Base-by-base conservation (phyloP, 1,284 basidiomycete genomes). In the Trametes polyzona region DNA sequence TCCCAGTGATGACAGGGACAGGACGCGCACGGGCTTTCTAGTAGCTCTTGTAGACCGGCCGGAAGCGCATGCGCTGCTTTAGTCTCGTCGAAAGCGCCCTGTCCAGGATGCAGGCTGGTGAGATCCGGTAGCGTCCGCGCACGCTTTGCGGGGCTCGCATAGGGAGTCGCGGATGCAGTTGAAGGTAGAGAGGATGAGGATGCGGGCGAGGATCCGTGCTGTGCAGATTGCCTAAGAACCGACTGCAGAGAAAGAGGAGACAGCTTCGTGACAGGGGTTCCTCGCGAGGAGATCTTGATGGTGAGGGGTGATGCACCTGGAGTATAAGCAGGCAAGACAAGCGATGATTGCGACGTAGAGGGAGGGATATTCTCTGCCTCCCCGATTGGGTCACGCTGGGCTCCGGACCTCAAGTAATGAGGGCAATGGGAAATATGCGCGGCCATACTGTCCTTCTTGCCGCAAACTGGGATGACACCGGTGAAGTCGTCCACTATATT, bases 381-480 rank as follows among this genome's bases (percentile, higher is more conserved):
- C 33, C 33, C n/a, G n/a, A n/a, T n/a, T n/a, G n/a, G n/a, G n/a
- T n/a, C n/a, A n/a, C n/a, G n/a, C n/a, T n/a, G n/a, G n/a, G n/a
- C n/a, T n/a, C n/a, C n/a, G n/a, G n/a, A n/a, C n/a, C n/a, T n/a
- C n/a, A n/a, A n/a, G n/a, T n/a, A n/a, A n/a, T n/a, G n/a, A n/a
- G 52, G 40, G 30, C 58, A 59, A 3, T 17, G 24, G 1, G 26
- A 27, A 11, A 37, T 17, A 24, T 59, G 58, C 4, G 53, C 33
- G 10, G 30, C 27, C 53, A 59, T 55, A 10, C 36, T 41, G 2
- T 19, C 29, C 8, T 9, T 23, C 50, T 60, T 60, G 1, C 54
- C 54, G 14, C 39, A 44, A 19, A 60, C 19, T 3, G 54, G 58
- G 24, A 60, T 53, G n/a, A 60, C 58, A 29, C 54, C 54, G 1